Base-by-base conservation (phyloP, 2,329 filamentous ascomycete genomes). In the Dactylellina drechsleri region DNA sequence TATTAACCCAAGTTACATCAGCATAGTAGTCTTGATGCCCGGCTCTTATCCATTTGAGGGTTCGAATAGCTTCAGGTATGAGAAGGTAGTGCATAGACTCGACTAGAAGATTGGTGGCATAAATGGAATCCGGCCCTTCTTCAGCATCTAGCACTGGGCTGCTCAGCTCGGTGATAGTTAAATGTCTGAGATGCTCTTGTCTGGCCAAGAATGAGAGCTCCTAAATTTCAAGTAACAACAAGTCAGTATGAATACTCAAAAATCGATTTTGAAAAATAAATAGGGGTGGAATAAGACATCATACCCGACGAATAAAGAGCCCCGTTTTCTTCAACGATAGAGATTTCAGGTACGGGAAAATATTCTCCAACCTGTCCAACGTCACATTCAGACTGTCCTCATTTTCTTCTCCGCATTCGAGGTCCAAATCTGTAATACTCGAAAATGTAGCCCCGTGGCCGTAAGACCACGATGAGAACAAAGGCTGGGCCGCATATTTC, bases 41-140 rank as follows among this genome's bases (percentile, higher is more conserved):
- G 10, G 12, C 68, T 28, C 68, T 54, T 18, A 61, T 47, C 68
- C 61, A 73, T 1, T 36, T 26, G 28, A 73, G 59, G 0, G 23
- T 57, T 31, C 23, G 15, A 10, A 73, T 8, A 5, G 7, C 50
- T 2, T 23, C 45, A 20, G 18, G 41, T 28, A 52, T 13, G 1
- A 73, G 16, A n/a, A 73, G 6, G 2, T 23, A 8, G 20, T 73
- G 60, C 60, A 73, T 73, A 40, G 54, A 61, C 1, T 60, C 61
- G 16, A 66, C 5, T 0, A 71, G 57, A 4, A 70, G 18, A 26
- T 70, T 62, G 6, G 66, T 62, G 4, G 50, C 57, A 8, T 62
- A 50, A 2, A 70, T 70, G 13, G 53, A 58, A 45, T 71, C 58
- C 18, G 59, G 59, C 7, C 66, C 52, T 43, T 53, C 36, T n/a